Conservation (phyloP, 495 filamentous ascomycete genomes). For the Stereocaulon alpinum region DNA sequence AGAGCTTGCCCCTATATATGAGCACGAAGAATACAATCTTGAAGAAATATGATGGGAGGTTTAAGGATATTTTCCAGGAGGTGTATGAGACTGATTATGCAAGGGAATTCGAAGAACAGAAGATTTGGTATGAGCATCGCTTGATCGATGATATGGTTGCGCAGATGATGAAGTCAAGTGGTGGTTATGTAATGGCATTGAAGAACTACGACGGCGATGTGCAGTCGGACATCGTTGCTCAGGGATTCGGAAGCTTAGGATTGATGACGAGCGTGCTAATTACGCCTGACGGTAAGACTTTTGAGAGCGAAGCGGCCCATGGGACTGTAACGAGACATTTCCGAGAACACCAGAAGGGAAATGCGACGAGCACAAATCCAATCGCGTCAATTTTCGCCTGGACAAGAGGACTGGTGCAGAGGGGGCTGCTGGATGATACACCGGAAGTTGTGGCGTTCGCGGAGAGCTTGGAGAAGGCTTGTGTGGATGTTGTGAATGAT, state of each 20-base stretch:
- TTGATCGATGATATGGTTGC: conserved; percentile 99
- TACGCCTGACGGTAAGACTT: conserved; percentile 89
- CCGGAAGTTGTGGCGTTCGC: conserved; percentile 83
- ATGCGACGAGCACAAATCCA: conserved; percentile 94
- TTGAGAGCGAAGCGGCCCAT: conserved; percentile 95
- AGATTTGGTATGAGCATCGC: conserved; percentile 98
- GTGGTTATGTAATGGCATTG: conserved; percentile 92
- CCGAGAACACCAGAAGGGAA: conserved; percentile 95
- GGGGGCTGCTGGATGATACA: conserved; percentile 80
- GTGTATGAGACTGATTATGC: conserved; percentile 83
- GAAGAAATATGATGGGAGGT: conserved; percentile 95
- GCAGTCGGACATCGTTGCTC: conserved; percentile 94
- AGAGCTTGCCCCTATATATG: conserved; percentile 88
- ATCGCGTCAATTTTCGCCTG: conserved; percentile 98
- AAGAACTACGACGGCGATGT: conserved; percentile 99
- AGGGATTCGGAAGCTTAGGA: conserved; percentile 95
- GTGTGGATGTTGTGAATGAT: conserved; percentile 82
- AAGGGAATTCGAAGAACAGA: conserved; percentile 76
- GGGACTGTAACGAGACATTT: conserved; percentile 97
- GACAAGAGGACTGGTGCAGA: conserved; percentile 90
- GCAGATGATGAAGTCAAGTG: conserved; percentile 97
- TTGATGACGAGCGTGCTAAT: conserved; percentile 97
- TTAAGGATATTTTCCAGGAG: conserved; percentile 99
- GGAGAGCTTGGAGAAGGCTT: conserved; percentile 85
- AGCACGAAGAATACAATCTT: conserved; percentile 99